These are phyloP conservation scores for Colletotrichum sp. DNA, from an alignment of 2,329 filamentous ascomycete genomes.

Conservation along the genomic window DNA sequence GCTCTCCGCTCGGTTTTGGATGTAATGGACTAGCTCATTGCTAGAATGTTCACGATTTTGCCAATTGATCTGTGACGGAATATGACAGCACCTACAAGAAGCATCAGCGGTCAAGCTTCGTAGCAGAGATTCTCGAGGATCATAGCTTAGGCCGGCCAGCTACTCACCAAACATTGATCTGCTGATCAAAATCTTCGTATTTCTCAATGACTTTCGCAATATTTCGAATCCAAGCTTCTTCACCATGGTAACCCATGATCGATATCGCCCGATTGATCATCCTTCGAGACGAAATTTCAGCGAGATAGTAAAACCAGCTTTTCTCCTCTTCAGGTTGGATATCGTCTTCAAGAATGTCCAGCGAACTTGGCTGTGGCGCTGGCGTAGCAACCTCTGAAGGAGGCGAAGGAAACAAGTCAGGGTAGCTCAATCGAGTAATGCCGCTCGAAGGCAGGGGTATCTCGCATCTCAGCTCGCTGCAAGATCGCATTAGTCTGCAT, in stretches of 20 bases:
- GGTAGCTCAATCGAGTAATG: constrained; percentile 28
- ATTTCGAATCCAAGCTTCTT: constrained; percentile 24
- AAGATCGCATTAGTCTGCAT: neutral
- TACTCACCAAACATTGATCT: constrained; percentile 27
- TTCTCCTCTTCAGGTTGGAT: constrained; percentile 26
- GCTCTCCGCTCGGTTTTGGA: constrained; percentile 25
- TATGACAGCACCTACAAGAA: constrained; percentile 16
- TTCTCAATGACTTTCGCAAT: constrained; percentile 23
- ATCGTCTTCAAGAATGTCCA: constrained; percentile 9
- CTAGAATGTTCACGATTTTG: constrained; percentile 8
- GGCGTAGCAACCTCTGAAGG: constrained; percentile 23
- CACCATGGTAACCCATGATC: constrained; percentile 6
- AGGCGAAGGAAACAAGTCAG: constrained; percentile 32
- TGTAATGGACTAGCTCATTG: constrained; percentile 26
- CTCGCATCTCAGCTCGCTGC: constrained; percentile 20
- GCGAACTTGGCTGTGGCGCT: neutral
- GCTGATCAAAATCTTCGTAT: constrained; percentile 25
- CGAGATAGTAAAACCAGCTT: constrained; percentile 35
- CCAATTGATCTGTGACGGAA: constrained; percentile 21
- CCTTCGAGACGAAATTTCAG: constrained; percentile 32
- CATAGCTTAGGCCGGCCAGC: neutral
- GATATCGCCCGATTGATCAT: constrained; percentile 23
- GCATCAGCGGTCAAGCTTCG: neutral
- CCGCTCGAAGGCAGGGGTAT: constrained; percentile 19
- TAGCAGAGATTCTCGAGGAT: neutral